Base-by-base conservation (phyloP, 768 basidiomycete species). In the Pleurotus djamor region DNA sequence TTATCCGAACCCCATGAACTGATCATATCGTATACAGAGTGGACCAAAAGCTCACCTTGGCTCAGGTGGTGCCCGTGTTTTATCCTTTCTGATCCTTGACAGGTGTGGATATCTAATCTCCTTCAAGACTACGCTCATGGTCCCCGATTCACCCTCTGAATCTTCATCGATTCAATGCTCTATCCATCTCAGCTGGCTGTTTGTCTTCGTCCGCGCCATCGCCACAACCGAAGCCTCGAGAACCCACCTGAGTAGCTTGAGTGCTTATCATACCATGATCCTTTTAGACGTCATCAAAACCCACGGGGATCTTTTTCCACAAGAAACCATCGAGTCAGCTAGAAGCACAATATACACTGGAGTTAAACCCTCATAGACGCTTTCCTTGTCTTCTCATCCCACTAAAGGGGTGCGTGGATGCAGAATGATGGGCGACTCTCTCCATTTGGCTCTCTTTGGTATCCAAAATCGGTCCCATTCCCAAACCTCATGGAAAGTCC, bases 291-390 rank as follows among this genome's bases (percentile, higher is more conserved):
- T 56, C 54, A 56, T 41, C 41, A 32, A 14, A 28, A 10, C 38
- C 28, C 38, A 33, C 54, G 54, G 54, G 16, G 41, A 44, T 56
- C 54, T 32, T 14, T 43, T 43, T n/a, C 54, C 54, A 28, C 21
- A 28, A 3, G 54, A 21, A 44, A 44, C 41, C 37, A 47, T 50
- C 34, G 9, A 50, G 49, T 13, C 41, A 56, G 54, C 54, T 56
- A 56, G 54, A 56, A 56, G 54, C 54, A n/a, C 41, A 17, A 34
- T 43, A 28, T 28, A 28, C 1, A 37, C 54, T 52, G 51, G 51
- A 38, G 51, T 52, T 38, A 14, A 51, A 28, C 34, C 21, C 49
- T 14, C 21, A 48, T 48, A 17, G 8, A 17, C 8, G 14, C 17
- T 48, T 8, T 48, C 47, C 14, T 17, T 32, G 17, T 32, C 32